Evolutionary conservation across 805 yeast species (phyloP).

Genomic region (Metahyphopichia silvanorum): DNA sequence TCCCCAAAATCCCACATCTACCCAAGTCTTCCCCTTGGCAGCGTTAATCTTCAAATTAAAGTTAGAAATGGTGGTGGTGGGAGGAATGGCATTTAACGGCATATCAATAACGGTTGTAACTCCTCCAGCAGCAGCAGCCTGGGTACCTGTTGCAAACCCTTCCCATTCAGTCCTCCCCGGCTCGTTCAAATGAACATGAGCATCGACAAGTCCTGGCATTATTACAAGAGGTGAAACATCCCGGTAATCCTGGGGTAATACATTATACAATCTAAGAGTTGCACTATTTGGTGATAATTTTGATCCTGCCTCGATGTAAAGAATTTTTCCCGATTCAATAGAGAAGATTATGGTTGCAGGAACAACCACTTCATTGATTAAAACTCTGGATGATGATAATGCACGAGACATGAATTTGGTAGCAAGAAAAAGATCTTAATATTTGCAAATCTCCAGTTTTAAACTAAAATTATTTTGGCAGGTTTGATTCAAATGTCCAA

Average conservation of each 20-base stretch:
- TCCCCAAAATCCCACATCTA: slow-evolving; percentile 96
- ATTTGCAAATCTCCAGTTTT: too few species aligned
- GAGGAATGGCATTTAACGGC: slow-evolving; percentile 96
- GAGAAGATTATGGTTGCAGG: slow-evolving; percentile 71
- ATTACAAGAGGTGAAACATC: slow-evolving; percentile 62
- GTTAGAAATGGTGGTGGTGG: slow-evolving; percentile 82
- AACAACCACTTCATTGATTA: slow-evolving; percentile 40
- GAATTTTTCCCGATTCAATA: slow-evolving; percentile 47
- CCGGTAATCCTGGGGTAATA: slow-evolving; percentile 39
- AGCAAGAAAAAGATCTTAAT: background rate
- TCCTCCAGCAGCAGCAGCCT: slow-evolving; percentile 93
- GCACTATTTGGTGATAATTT: slow-evolving; percentile 39
- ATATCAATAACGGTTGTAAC: slow-evolving; percentile 94
- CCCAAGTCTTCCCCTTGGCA: slow-evolving; percentile 82
- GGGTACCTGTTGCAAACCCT: slow-evolving; percentile 95
- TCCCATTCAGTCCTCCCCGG: slow-evolving; percentile 99
- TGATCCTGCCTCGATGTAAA: slow-evolving; percentile 36
- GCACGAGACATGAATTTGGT: slow-evolving; percentile 52
- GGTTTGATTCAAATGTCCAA: too few species aligned
- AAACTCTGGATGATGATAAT: slow-evolving; percentile 56
- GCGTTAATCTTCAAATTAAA: slow-evolving; percentile 73
- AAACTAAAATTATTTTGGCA: too few species aligned
- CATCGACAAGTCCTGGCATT: slow-evolving; percentile 89
- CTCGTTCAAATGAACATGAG: slow-evolving; percentile 93
- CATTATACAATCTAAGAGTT: slow-evolving; percentile 39